phyloP scores from a whole-genome alignment of 2,329 filamentous ascomycete genomes.

The Bipolaris sorokiniana region DNA sequence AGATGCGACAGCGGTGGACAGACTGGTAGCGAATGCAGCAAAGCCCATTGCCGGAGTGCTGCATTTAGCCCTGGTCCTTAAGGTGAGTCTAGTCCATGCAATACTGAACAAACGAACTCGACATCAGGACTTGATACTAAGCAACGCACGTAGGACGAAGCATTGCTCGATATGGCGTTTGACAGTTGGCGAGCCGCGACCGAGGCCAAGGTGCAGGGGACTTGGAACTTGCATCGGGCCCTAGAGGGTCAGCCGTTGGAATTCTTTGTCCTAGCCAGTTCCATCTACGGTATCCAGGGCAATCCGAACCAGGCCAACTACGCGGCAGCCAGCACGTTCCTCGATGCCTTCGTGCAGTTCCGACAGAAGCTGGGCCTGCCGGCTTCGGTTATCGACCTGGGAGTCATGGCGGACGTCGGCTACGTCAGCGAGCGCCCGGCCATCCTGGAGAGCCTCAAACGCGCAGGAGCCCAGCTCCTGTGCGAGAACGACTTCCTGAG shows the following conservation, averaged over 20 bases:
- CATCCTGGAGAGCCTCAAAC: too few relatives aligned
- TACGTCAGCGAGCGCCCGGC: not conserved
- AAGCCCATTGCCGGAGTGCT: too few relatives aligned
- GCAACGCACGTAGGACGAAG: not conserved
- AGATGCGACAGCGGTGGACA: too few relatives aligned
- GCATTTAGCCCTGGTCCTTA: too few relatives aligned
- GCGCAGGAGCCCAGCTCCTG: too few relatives aligned
- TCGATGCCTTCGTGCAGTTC: constrained; percentile 48
- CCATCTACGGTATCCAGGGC: constrained; percentile 10
- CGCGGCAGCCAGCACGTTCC: constrained; percentile 41
- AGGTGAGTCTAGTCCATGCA: too few relatives aligned
- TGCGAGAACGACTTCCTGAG: too few relatives aligned
- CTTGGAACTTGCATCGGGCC: constrained; percentile 32
- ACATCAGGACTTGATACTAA: too few relatives aligned
- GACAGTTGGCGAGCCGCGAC: constrained; percentile 8
- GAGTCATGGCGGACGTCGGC: not conserved
- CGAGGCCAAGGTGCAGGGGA: constrained; percentile 40
- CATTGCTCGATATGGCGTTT: constrained; percentile 13
- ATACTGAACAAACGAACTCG: too few relatives aligned
- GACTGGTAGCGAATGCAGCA: too few relatives aligned
- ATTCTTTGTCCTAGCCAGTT: constrained; percentile 28
- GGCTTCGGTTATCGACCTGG: constrained; percentile 34
- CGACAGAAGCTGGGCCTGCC: constrained; percentile 39
- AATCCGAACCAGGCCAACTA: constrained; percentile 20
- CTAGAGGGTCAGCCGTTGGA: constrained; percentile 15